These are phyloP conservation scores for Lepidium campestre DNA, from an alignment of 441 rosid genomes.

Conservation along the genomic window DNA sequence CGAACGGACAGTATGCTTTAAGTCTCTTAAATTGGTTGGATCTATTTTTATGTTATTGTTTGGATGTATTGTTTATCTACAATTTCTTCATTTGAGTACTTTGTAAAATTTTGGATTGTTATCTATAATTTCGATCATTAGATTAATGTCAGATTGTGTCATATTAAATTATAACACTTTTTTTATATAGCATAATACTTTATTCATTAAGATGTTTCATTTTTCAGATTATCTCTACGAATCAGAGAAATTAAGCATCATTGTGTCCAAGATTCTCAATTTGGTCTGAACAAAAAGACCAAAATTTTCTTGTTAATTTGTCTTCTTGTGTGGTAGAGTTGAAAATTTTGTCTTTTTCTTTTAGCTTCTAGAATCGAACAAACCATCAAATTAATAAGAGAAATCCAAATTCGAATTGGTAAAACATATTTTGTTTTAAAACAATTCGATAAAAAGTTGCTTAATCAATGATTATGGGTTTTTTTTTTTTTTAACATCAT, in stretches of 20 bases:
- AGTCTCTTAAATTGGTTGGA: neutral
- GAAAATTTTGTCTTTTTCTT: neutral
- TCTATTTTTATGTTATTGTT: neutral
- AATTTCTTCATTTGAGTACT: neutral
- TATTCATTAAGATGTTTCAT: neutral
- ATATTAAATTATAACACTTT: too few species aligned
- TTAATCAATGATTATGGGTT: too few species aligned
- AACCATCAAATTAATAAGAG: neutral
- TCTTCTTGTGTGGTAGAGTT: neutral
- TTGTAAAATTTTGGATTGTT: neutral
- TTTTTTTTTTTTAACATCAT: too few species aligned
- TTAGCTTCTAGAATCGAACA: neutral
- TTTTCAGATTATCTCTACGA: neutral
- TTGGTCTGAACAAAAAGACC: neutral
- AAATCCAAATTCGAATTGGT: neutral
- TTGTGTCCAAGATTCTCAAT: neutral
- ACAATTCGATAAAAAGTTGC: too few species aligned
- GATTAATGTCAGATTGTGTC: neutral
- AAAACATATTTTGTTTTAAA: neutral
- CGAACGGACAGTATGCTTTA: slow-evolving; percentile 82
- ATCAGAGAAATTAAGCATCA: neutral
- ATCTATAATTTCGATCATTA: neutral
- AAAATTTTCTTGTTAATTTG: neutral
- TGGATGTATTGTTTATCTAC: neutral
- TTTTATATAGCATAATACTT: too few species aligned